Percentiles rank a stretch among this genome's conserved stretches.
These are phyloP conservation scores for Aspergillus japonicus DNA, from an alignment of 2,329 filamentous ascomycete genomes.

Conservation along the genomic window DNA sequence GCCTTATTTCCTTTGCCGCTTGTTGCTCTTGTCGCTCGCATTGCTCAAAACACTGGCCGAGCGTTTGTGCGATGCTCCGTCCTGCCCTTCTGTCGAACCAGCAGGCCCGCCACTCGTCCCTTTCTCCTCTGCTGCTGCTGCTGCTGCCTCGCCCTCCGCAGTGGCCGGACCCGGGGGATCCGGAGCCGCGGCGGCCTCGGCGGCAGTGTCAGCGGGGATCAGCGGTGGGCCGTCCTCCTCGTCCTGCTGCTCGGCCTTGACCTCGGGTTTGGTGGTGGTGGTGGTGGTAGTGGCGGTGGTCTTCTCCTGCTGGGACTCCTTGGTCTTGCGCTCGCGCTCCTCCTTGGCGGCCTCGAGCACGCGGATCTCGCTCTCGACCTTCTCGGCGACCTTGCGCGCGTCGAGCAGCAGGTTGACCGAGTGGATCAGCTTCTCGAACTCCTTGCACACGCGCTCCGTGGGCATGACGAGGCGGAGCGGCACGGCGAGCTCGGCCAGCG, in stretches of 20 bases:
- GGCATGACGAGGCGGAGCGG: slow-evolving; percentile 50
- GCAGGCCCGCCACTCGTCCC: slow-evolving; percentile 10
- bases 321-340: slow-evolving; percentile 39
- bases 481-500: slow-evolving; percentile 49
- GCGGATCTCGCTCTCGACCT: slow-evolving; percentile 49
- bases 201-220: slow-evolving; percentile 8
- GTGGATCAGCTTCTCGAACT: slow-evolving; percentile 50
- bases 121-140: not conserved
- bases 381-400: slow-evolving; percentile 48
- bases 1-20: slow-evolving; percentile 48
- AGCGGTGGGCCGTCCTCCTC: slow-evolving; percentile 26
- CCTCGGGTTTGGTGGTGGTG: slow-evolving; percentile 28
- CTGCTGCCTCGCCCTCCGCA: not conserved
- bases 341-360: slow-evolving; percentile 45
- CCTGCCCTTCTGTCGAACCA: slow-evolving; percentile 15
- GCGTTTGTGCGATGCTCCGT: slow-evolving; percentile 60
- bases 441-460: slow-evolving; percentile 50
- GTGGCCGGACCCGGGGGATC: slow-evolving; percentile 8
- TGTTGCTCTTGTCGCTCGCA: slow-evolving; percentile 60
- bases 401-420: slow-evolving; percentile 49
- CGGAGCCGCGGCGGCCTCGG: slow-evolving; percentile 17
- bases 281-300: no score
- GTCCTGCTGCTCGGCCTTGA: slow-evolving; percentile 31
- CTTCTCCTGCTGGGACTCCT: slow-evolving; percentile 28
- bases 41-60: slow-evolving; percentile 79